Evolutionary conservation across 2,329 filamentous ascomycete species (phyloP).

Genomic region (Colletotrichum spaethianum): DNA sequence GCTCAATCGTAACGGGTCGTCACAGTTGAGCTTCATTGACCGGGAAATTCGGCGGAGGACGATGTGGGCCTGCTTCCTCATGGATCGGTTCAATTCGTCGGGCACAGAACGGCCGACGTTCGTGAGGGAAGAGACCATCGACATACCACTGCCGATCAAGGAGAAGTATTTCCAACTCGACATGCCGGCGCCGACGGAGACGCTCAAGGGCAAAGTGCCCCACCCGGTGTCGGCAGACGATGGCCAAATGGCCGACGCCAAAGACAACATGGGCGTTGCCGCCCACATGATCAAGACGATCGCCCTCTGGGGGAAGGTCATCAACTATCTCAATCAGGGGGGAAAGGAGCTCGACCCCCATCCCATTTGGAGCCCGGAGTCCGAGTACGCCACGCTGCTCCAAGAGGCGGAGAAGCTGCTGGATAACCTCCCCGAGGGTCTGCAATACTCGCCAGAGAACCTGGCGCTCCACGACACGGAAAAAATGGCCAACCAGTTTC

Average conservation of each 20-base stretch:
- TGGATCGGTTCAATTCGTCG: constrained; percentile 98
- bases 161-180: constrained; percentile 93
- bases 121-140: constrained; percentile 88
- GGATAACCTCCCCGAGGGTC: constrained; percentile 75
- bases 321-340: constrained; percentile 91
- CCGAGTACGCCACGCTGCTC: constrained; percentile 79
- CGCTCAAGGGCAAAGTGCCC: constrained; percentile 79
- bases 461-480: constrained; percentile 87
- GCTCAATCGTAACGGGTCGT: constrained; percentile 71
- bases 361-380: constrained; percentile 87
- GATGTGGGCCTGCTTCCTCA: constrained; percentile 98
- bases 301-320: constrained; percentile 89
- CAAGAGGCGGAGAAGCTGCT: constrained; percentile 80
- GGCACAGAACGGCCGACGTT: constrained; percentile 94
- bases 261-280: constrained; percentile 93
- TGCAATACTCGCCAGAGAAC: constrained; percentile 87
- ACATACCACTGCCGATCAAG: constrained; percentile 91
- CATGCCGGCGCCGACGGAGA: constrained; percentile 89
- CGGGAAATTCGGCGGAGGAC: constrained; percentile 92
- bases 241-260: constrained; percentile 75
- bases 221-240: constrained; percentile 74
- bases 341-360: constrained; percentile 84
- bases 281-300: constrained; percentile 91
- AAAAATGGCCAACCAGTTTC: constrained; percentile 89
- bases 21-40: constrained; percentile 88